Evolutionary conservation across 2,329 filamentous ascomycete species (phyloP).

Genomic region (Furcasterigmium furcatum): DNA sequence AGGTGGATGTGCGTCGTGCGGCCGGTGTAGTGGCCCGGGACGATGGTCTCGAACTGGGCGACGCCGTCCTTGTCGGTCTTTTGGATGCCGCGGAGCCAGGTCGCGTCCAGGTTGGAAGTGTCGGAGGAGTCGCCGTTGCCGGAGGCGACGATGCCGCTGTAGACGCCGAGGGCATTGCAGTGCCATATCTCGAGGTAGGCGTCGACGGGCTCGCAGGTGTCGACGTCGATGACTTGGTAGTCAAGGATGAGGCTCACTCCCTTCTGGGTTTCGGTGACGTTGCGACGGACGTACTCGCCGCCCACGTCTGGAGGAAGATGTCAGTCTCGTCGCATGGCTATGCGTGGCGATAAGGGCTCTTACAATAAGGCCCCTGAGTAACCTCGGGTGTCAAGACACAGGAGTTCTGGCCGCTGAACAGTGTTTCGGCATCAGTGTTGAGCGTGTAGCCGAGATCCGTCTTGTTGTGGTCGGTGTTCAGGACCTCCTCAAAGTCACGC

Average conservation of each 20-base stretch:
- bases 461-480: conserved; percentile 30
- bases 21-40: conserved; percentile 39
- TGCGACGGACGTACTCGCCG: conserved; percentile 31
- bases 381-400: conserved; percentile 43
- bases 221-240: conserved; percentile 37
- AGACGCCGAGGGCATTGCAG: conserved; percentile 41
- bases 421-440: conserved; percentile 19
- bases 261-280: conserved; percentile 35
- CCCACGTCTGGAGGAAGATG: conserved; percentile 19
- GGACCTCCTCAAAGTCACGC: conserved; percentile 24
- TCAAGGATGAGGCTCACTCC: conserved; percentile 38
- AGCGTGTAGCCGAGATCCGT: conserved; percentile 24
- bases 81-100: conserved; percentile 36
- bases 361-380: conserved; percentile 45
- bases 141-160: conserved; percentile 32
- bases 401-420: conserved; percentile 33
- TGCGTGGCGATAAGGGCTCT: background rate
- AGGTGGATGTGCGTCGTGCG: conserved; percentile 38
- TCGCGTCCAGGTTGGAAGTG: conserved; percentile 24
- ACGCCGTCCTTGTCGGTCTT: conserved; percentile 34
- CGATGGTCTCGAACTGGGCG: conserved; percentile 35
- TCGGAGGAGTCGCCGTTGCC: conserved; percentile 28
- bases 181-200: conserved; percentile 42
- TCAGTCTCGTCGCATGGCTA: background rate
- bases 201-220: conserved; percentile 34